These are phyloP conservation scores for Ophiostoma piceae DNA, from an alignment of 2,329 filamentous ascomycete species.

Conservation along the genomic window DNA sequence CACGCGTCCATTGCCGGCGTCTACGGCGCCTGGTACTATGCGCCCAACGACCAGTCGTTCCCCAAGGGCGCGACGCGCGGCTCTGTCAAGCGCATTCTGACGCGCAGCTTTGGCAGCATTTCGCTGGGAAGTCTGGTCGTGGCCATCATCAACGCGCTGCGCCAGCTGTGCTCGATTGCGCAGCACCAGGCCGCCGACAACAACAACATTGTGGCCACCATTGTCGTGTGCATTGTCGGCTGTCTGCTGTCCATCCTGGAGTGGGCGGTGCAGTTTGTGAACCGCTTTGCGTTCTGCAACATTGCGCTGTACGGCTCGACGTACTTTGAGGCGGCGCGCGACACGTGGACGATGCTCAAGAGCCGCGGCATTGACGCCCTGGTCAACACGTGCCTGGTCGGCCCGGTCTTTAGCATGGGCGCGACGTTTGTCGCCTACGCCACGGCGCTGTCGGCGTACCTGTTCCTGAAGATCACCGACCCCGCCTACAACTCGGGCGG, in stretches of 20 bases:
- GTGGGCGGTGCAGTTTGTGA: slow-evolving; percentile 84
- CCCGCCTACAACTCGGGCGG: slow-evolving; percentile 67
- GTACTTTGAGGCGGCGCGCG: slow-evolving; percentile 81
- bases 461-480: slow-evolving; percentile 80
- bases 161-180: slow-evolving; percentile 76
- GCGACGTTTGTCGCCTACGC: slow-evolving; percentile 78
- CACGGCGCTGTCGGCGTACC: slow-evolving; percentile 73
- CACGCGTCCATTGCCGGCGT: slow-evolving; percentile 83
- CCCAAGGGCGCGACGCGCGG: slow-evolving; percentile 75
- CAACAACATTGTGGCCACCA: slow-evolving; percentile 62
- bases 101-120: slow-evolving; percentile 90
- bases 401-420: slow-evolving; percentile 69
- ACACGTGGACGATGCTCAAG: slow-evolving; percentile 88
- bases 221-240: slow-evolving; percentile 68
- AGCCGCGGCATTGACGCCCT: slow-evolving; percentile 86
- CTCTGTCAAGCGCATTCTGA: slow-evolving; percentile 74
- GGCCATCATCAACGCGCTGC: slow-evolving; percentile 78
- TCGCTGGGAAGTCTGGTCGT: slow-evolving; percentile 79
- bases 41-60: slow-evolving; percentile 50
- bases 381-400: slow-evolving; percentile 80
- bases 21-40: slow-evolving; percentile 93
- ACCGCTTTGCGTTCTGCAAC: slow-evolving; percentile 87
- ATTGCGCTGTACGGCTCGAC: slow-evolving; percentile 89
- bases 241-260: slow-evolving; percentile 74
- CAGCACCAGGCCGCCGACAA: slow-evolving; percentile 57